phyloP scores from a whole-genome alignment of 2,329 filamentous ascomycete species.

The Alternaria sp. region DNA sequence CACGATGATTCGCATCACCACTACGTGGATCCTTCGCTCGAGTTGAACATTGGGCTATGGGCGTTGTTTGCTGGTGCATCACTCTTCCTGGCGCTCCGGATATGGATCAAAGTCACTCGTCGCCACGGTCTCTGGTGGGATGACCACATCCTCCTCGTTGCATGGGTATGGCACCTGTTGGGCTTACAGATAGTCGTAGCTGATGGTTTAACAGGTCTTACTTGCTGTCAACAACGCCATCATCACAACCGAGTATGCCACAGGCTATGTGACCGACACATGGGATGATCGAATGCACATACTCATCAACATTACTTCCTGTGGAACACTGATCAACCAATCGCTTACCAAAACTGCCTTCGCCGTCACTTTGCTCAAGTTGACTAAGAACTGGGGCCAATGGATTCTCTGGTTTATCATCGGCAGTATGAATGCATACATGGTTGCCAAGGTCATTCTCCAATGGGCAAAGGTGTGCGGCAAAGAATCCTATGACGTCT shows the following conservation, averaged over 20 bases:
- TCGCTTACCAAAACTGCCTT: slow-evolving; percentile 49
- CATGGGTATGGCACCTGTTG: slow-evolving; percentile 39
- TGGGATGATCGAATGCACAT: slow-evolving; percentile 63
- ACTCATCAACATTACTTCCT: slow-evolving; percentile 55
- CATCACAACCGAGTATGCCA: slow-evolving; percentile 57
- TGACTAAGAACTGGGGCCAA: slow-evolving; percentile 55
- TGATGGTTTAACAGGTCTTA: slow-evolving; percentile 43
- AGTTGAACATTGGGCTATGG: slow-evolving; percentile 49
- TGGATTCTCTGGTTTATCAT: slow-evolving; percentile 59
- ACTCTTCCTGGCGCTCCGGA: slow-evolving; percentile 42
- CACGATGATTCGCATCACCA: slow-evolving; percentile 22
- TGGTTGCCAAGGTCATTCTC: slow-evolving; percentile 56
- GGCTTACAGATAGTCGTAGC: background rate
- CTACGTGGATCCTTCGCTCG: slow-evolving; percentile 46
- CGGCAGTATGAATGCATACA: slow-evolving; percentile 56
- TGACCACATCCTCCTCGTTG: slow-evolving; percentile 47
- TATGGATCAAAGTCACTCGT: slow-evolving; percentile 48
- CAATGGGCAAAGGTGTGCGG: slow-evolving; percentile 59
- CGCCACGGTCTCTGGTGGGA: slow-evolving; percentile 51
- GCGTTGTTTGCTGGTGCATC: slow-evolving; percentile 48
- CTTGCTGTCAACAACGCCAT: slow-evolving; percentile 54
- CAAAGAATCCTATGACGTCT: slow-evolving; percentile 53
- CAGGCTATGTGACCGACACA: slow-evolving; percentile 54
- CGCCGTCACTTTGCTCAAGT: slow-evolving; percentile 49
- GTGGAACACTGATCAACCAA: slow-evolving; percentile 48